These are phyloP conservation scores for Suillus subaureus DNA, from an alignment of 768 basidiomycete genomes.

Conservation along the genomic window DNA sequence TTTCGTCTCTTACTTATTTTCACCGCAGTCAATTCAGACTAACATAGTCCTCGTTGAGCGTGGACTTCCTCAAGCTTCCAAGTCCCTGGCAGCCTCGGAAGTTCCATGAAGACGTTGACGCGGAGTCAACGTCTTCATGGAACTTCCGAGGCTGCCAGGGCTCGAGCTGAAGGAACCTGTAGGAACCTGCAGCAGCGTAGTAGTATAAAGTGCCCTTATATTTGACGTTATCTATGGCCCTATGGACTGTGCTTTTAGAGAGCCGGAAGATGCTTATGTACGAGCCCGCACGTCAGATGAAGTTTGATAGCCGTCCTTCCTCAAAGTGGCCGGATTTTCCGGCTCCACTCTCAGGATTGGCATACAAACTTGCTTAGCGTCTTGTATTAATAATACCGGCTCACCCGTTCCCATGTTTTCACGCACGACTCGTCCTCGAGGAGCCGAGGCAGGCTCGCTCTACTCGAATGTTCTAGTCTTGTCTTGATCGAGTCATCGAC, in stretches of 20 bases:
- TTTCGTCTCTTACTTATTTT: not conserved
- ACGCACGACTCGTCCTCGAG: too few species aligned
- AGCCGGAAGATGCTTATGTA: conserved; percentile 8
- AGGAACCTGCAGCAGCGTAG: conserved; percentile 13
- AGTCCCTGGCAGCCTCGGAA: conserved; percentile 2
- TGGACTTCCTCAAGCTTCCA: not conserved
- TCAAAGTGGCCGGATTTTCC: too few species aligned
- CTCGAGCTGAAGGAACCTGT: not conserved
- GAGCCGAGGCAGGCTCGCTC: too few species aligned
- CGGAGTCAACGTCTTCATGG: conserved; percentile 11
- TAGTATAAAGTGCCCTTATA: conserved; percentile 22
- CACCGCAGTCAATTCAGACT: not conserved
- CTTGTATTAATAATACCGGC: too few species aligned
- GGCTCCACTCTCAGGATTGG: too few species aligned
- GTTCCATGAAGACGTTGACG: conserved; percentile 21
- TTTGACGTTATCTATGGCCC: conserved; percentile 1
- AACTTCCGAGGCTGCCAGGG: not conserved
- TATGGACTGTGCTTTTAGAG: not conserved
- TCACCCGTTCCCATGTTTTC: too few species aligned
- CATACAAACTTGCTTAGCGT: too few species aligned
- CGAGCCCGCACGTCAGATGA: too few species aligned
- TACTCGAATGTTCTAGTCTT: too few species aligned
- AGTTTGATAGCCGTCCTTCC: too few species aligned
- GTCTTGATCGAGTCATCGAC: too few species aligned
- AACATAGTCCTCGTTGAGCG: not conserved